phyloP scores from a whole-genome alignment of 805 yeast genomes.

The Candida maris region DNA sequence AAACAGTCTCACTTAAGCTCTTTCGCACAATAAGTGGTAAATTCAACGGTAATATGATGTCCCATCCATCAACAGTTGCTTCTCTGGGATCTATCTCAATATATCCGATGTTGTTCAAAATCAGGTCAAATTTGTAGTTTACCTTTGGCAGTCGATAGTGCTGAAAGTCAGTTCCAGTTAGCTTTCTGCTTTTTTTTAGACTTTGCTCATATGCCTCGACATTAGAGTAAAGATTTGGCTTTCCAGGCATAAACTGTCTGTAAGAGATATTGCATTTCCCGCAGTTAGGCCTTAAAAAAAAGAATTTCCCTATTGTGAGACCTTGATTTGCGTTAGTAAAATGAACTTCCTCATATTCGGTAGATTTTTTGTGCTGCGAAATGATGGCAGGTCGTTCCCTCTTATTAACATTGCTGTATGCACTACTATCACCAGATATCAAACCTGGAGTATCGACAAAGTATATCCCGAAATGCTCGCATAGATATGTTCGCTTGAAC shows the following conservation, averaged over 20 bases:
- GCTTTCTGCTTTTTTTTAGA: not conserved
- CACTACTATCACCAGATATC: slow-evolving; percentile 18
- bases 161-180: slow-evolving; percentile 1
- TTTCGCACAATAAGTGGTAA: slow-evolving; percentile 8
- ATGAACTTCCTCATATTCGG: not conserved
- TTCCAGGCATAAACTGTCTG: slow-evolving; percentile 12
- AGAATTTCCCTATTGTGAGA: slow-evolving; percentile 7
- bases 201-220: not conserved
- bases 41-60: slow-evolving; percentile 8
- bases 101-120: slow-evolving; percentile 16
- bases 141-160: slow-evolving; percentile 8
- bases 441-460: slow-evolving; percentile 31
- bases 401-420: slow-evolving; percentile 14
- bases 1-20: slow-evolving; percentile 6
- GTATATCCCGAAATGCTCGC: slow-evolving; percentile 13
- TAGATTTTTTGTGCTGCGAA: slow-evolving; percentile 4
- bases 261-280: slow-evolving; percentile 1
- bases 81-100: slow-evolving; percentile 9
- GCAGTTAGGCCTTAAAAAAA: slow-evolving; percentile 7
- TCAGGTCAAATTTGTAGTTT: slow-evolving; percentile 9
- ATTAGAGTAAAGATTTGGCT: not conserved
- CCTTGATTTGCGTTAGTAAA: slow-evolving; percentile 3
- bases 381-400: slow-evolving; percentile 1
- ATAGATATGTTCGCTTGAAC: slow-evolving; percentile 7
- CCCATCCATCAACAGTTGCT: slow-evolving; percentile 5